These are phyloP conservation scores for Eucalyptus coolabah DNA, from an alignment of 345 rosid genomes.

Conservation along the genomic window DNA sequence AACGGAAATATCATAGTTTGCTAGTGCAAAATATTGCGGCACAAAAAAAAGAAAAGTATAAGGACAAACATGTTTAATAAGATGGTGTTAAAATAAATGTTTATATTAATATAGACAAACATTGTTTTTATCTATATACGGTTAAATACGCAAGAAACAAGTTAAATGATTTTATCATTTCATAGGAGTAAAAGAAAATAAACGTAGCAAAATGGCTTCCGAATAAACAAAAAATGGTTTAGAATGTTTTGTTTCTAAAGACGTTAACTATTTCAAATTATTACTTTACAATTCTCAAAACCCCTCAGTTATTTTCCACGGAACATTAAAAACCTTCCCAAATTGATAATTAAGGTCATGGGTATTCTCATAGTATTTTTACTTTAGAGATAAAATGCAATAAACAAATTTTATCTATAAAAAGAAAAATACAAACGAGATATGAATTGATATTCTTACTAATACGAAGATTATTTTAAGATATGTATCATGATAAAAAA, in stretches of 20 bases:
- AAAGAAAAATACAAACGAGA: accelerated
- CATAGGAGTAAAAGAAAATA: not conserved
- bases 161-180: not conserved
- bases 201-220: not conserved
- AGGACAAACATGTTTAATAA: not conserved
- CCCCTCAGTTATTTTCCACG: accelerated
- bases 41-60: not conserved
- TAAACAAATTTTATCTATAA: not conserved
- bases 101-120: not conserved
- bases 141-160: not conserved
- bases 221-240: not conserved
- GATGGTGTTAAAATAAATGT: not conserved
- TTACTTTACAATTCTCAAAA: not conserved
- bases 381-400: not conserved
- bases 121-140: not conserved
- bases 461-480: not conserved
- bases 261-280: not conserved
- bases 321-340: not conserved
- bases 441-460: not conserved
- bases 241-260: not conserved
- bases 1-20: not conserved
- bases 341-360: not conserved
- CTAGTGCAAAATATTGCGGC: not conserved
- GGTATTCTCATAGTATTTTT: not conserved
- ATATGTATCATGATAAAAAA: not conserved